phyloP scores from a whole-genome alignment of 1,284 basidiomycete species.

The Moesziomyces globuligerus region DNA sequence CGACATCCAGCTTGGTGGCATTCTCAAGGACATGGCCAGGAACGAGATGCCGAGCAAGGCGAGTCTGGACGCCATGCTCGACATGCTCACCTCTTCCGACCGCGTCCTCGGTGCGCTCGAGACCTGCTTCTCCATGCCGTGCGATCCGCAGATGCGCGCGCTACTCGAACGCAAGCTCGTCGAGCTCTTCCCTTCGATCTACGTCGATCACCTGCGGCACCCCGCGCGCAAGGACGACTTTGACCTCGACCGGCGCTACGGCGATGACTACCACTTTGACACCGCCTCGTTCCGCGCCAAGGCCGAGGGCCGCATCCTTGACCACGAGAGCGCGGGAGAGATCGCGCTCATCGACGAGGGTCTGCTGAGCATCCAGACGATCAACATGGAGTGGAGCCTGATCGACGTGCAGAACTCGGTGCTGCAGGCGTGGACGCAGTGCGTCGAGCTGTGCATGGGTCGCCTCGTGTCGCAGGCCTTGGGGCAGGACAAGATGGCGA shows the following conservation, averaged over 20 bases:
- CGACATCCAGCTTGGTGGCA: constrained; percentile 61
- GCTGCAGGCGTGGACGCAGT: constrained; percentile 80
- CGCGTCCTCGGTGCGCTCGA: constrained; percentile 74
- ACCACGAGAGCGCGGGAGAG: constrained; percentile 29
- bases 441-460: constrained; percentile 74
- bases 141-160: constrained; percentile 78
- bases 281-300: constrained; percentile 55
- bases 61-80: constrained; percentile 73
- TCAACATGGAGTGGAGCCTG: constrained; percentile 86
- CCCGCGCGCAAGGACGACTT: constrained; percentile 74
- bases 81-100: constrained; percentile 73
- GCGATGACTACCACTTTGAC: constrained; percentile 80
- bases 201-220: constrained; percentile 71
- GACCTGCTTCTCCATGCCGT: constrained; percentile 75
- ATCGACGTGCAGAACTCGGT: constrained; percentile 80
- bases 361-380: constrained; percentile 70
- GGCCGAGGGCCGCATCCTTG: constrained; percentile 59
- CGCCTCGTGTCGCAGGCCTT: constrained; percentile 73
- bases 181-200: constrained; percentile 64
- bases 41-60: constrained; percentile 67
- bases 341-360: constrained; percentile 56
- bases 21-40: constrained; percentile 64
- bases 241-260: constrained; percentile 74
- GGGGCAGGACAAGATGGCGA: constrained; percentile 70
- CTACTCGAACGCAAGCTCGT: constrained; percentile 66